Percentiles rank a stretch among this genome's conserved stretches.
Evolutionary conservation across 1,284 basidiomycete genomes (phyloP).

Genomic region (Pterula multifida): DNA sequence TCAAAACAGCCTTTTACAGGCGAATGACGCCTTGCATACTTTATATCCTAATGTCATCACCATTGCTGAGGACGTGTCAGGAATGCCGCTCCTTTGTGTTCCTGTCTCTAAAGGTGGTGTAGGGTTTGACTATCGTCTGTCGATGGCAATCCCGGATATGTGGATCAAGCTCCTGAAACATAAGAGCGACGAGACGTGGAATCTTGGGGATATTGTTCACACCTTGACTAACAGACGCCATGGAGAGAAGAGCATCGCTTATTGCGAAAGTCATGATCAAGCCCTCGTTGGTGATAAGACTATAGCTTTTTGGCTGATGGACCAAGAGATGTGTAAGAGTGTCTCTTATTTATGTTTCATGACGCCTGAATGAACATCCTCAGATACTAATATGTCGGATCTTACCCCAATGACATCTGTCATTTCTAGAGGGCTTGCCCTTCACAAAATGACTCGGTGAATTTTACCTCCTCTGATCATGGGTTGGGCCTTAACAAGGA

Average conservation of each 20-base stretch:
- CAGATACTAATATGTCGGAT: conserved; percentile 94
- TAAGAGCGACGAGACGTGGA: conserved; percentile 79
- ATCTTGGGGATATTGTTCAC: conserved; percentile 78
- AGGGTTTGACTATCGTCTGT: conserved; percentile 94
- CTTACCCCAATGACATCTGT: conserved; percentile 76
- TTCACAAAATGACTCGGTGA: conserved; percentile 97
- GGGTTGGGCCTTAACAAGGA: background rate
- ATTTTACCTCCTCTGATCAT: conserved; percentile 11
- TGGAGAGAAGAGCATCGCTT: conserved; percentile 87
- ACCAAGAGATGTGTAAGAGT: conserved; percentile 93
- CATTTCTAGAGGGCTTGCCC: conserved; percentile 79
- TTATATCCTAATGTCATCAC: conserved; percentile 77
- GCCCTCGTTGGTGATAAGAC: conserved; percentile 98
- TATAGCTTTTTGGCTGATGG: conserved; percentile 98
- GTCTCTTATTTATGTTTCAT: conserved; percentile 11
- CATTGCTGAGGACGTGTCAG: conserved; percentile 96
- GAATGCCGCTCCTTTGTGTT: conserved; percentile 91
- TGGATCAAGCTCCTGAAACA: conserved; percentile 99
- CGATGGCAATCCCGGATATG: conserved; percentile 99
- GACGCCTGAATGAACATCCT: conserved; percentile 25
- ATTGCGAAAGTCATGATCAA: conserved; percentile 96
- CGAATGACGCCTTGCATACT: conserved; percentile 82
- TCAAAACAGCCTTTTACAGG: conserved; percentile 38
- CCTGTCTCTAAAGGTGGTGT: conserved; percentile 78
- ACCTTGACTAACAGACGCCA: conserved; percentile 87